These are phyloP conservation scores for Suillus discolor DNA, from an alignment of 768 basidiomycete species.

Conservation along the genomic window DNA sequence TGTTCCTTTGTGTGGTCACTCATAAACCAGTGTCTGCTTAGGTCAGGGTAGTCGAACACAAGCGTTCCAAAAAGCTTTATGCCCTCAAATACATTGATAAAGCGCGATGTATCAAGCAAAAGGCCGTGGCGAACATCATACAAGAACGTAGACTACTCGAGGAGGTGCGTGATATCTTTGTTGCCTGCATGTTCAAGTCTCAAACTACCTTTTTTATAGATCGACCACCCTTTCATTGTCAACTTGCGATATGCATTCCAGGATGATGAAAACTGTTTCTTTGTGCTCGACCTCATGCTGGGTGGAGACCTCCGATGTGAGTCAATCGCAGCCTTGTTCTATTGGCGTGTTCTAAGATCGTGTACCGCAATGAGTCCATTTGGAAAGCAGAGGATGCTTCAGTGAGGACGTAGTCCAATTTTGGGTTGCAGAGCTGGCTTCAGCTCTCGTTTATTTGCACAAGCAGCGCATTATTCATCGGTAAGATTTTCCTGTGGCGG, in stretches of 20 bases:
- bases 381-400: conserved; percentile 70
- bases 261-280: conserved; percentile 97
- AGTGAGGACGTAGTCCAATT: conserved; percentile 77
- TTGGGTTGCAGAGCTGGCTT: conserved; percentile 87
- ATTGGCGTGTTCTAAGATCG: conserved; percentile 1
- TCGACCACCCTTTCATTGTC: conserved; percentile 88
- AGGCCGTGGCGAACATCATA: conserved; percentile 89
- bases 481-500: conserved; percentile 43
- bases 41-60: conserved; percentile 98
- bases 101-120: conserved; percentile 85
- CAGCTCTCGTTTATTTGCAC: conserved; percentile 88
- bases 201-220: conserved; percentile 40
- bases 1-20: conserved; percentile 7
- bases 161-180: conserved; percentile 57
- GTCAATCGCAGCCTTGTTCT: conserved; percentile 33
- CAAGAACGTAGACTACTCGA: conserved; percentile 92
- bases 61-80: conserved; percentile 87
- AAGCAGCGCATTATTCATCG: conserved; percentile 92
- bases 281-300: conserved; percentile 95
- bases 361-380: conserved; percentile 61
- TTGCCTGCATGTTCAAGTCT: conserved; percentile 14
- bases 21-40: conserved; percentile 32
- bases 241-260: conserved; percentile 96
- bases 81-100: conserved; percentile 99
- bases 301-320: conserved; percentile 91